Evolutionary conservation across 192 early-diverging fungal genomes (phyloP).

Genomic region (Linnemannia hyalina): DNA sequence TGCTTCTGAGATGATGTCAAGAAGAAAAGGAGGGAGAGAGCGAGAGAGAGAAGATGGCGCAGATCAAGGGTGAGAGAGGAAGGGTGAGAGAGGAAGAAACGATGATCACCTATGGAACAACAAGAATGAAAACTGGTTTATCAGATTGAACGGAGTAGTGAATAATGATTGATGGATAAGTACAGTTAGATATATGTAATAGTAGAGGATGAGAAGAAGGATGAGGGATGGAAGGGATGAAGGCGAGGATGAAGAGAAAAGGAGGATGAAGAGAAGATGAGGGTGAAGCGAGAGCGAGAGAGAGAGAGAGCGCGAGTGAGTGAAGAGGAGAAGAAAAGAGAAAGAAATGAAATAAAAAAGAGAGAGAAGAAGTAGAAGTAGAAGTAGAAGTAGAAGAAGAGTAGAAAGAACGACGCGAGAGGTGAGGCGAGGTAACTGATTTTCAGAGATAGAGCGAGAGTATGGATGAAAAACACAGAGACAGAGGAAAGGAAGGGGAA

Average conservation of each 20-base stretch:
- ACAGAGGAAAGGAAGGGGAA: neutral
- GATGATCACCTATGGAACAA: too few relatives aligned
- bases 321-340: slow-evolving; percentile 12
- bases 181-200: neutral
- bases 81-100: too few relatives aligned
- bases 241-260: neutral
- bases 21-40: neutral
- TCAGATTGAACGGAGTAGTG: neutral
- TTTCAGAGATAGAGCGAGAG: neutral
- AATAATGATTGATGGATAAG: neutral
- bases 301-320: neutral
- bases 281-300: neutral
- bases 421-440: too few relatives aligned
- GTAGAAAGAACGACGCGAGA: too few relatives aligned
- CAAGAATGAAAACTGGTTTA: too few relatives aligned
- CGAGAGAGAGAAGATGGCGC: neutral
- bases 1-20: neutral
- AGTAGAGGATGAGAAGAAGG: neutral
- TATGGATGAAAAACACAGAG: neutral
- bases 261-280: neutral
- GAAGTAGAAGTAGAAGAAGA: neutral
- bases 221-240: neutral
- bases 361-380: neutral
- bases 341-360: neutral
- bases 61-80: neutral